A percentile compares a stretch with the other conserved stretches of the same genome.
These are phyloP conservation scores for Harringtonia lauricola DNA, from an alignment of 2,329 filamentous ascomycete genomes.

Conservation along the genomic window DNA sequence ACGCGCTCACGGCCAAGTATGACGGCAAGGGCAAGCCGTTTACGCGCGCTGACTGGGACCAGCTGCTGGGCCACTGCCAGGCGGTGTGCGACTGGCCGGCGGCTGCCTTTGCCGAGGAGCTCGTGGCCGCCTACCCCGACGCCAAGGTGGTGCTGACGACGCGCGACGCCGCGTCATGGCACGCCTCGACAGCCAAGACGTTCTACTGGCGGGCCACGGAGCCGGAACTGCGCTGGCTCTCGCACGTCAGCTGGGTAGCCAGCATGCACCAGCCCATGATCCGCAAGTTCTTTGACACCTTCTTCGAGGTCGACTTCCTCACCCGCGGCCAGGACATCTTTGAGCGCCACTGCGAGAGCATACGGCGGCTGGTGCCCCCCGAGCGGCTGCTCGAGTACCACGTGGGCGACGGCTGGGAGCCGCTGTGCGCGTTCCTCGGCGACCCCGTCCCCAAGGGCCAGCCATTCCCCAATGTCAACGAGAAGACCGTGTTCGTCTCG, in stretches of 20 bases:
- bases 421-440: slow-evolving; percentile 27
- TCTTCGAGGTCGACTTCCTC: slow-evolving; percentile 7
- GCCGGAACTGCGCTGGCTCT: slow-evolving; percentile 4
- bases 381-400: slow-evolving; percentile 25
- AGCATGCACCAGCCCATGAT: slow-evolving; percentile 10
- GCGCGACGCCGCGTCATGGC: slow-evolving; percentile 29
- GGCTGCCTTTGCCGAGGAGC: slow-evolving; percentile 26
- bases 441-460: slow-evolving; percentile 19
- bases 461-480: slow-evolving; percentile 24
- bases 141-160: slow-evolving; percentile 35
- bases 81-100: slow-evolving; percentile 11
- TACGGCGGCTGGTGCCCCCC: slow-evolving; percentile 21
- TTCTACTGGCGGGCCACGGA: slow-evolving; percentile 7
- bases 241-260: slow-evolving; percentile 4
- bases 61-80: slow-evolving; percentile 8
- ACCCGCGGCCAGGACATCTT: slow-evolving; percentile 6
- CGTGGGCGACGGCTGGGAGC: slow-evolving; percentile 27
- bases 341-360: slow-evolving; percentile 6
- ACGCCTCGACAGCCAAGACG: slow-evolving; percentile 16
- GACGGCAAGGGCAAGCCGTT: slow-evolving; percentile 48
- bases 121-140: slow-evolving; percentile 34
- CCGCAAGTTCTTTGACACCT: slow-evolving; percentile 8
- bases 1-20: slow-evolving; percentile 44
- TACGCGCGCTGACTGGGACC: slow-evolving; percentile 50
- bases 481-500: slow-evolving; percentile 12